Percentiles rank a stretch among this genome's conserved stretches.
Conservation (phyloP, 495 filamentous ascomycete genomes). For the Aspergillus taichungensis region DNA sequence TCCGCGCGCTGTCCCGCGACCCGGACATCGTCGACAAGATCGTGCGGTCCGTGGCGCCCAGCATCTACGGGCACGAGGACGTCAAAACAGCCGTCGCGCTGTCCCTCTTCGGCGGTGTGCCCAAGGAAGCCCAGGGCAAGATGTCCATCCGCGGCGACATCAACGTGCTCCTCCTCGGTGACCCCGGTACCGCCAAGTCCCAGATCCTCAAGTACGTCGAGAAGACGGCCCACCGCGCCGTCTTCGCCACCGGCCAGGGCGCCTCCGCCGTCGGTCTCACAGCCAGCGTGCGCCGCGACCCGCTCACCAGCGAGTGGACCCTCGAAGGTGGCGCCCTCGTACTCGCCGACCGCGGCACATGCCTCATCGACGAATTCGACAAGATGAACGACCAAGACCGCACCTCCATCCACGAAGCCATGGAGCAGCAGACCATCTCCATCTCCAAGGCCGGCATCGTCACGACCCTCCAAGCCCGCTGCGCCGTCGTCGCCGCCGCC, state of each 20-base stretch:
- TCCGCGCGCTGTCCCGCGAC: conserved; percentile 77
- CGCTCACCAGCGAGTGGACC: conserved; percentile 95
- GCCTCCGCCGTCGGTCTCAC: conserved; percentile 97
- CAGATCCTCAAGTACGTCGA: conserved; percentile 98
- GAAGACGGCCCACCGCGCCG: conserved; percentile 92
- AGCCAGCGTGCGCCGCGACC: conserved; percentile 90
- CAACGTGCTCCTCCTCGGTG: conserved; percentile 93
- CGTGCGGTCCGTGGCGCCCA: conserved; percentile 87
- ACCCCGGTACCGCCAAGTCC: conserved; percentile 97
- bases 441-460: conserved; percentile 99
- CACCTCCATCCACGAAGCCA: conserved; percentile 98
- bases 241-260: conserved; percentile 97
- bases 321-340: conserved; percentile 95
- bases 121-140: conserved; percentile 79
- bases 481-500: conserved; percentile 92
- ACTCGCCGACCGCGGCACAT: conserved; percentile 89
- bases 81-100: conserved; percentile 97
- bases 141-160: conserved; percentile 94
- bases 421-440: conserved; percentile 99
- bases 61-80: conserved; percentile 94
- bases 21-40: conserved; percentile 93
- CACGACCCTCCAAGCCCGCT: conserved; percentile 94
- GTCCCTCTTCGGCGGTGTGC: conserved; percentile 90
- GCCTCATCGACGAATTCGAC: conserved; percentile 98
- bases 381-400: conserved; percentile 99